phyloP scores from a whole-genome alignment of 1,139 yeast species.

The Kodamaea arcana region DNA sequence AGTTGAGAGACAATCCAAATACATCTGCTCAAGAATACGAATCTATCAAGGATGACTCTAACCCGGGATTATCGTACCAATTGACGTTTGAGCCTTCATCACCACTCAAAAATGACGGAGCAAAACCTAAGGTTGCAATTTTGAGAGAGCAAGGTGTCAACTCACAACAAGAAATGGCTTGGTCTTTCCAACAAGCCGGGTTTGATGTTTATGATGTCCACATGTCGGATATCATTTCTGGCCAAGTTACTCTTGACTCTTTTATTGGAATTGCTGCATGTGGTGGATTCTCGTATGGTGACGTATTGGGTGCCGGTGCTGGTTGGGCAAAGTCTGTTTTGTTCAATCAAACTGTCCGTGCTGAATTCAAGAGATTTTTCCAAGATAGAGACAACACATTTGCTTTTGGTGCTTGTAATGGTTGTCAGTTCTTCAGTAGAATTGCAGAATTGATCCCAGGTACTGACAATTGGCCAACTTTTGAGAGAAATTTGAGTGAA shows the following conservation, averaged over 20 bases:
- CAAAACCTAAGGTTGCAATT: constrained; percentile 88
- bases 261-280: constrained; percentile 97
- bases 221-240: constrained; percentile 86
- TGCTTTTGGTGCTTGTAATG: constrained; percentile 99
- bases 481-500: constrained; percentile 87
- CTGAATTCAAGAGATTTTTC: constrained; percentile 77
- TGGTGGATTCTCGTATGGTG: constrained; percentile 99
- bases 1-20: constrained; percentile 89
- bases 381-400: constrained; percentile 85
- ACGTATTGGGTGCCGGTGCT: constrained; percentile 97
- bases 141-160: constrained; percentile 98
- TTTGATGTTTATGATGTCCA: constrained; percentile 92
- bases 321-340: constrained; percentile 99
- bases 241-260: constrained; percentile 66
- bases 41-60: constrained; percentile 68
- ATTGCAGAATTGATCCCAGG: constrained; percentile 90
- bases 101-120: constrained; percentile 13
- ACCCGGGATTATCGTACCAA: constrained; percentile 87
- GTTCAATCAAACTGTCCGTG: constrained; percentile 72
- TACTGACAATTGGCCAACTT: constrained; percentile 94
- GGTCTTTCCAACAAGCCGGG: constrained; percentile 94
- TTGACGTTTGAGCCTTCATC: constrained; percentile 52
- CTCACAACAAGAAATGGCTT: constrained; percentile 98
- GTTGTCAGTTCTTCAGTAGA: constrained; percentile 94
- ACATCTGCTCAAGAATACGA: constrained; percentile 84